These are phyloP conservation scores for Taxawa tesnikishii DNA, from an alignment of 2,329 filamentous ascomycete genomes.

Conservation along the genomic window DNA sequence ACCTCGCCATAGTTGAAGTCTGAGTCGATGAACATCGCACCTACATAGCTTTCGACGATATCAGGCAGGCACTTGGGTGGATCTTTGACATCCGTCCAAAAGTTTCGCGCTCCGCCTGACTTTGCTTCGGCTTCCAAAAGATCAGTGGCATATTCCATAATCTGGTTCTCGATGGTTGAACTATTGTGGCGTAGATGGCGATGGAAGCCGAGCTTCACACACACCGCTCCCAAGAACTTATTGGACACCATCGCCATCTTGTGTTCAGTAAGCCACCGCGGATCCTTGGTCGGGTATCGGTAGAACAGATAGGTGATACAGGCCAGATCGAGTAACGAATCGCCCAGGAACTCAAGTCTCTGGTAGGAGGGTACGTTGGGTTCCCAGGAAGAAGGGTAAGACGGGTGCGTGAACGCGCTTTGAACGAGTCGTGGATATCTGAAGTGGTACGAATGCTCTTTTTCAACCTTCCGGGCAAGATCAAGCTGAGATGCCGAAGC, in stretches of 20 bases:
- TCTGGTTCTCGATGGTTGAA: constrained; percentile 38
- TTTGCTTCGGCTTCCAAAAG: constrained; percentile 41
- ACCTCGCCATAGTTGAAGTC: constrained; percentile 65
- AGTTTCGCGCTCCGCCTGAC: constrained; percentile 45
- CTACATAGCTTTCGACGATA: constrained; percentile 77
- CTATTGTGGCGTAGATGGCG: constrained; percentile 49
- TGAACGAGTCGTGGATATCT: constrained; percentile 61
- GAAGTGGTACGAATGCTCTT: constrained; percentile 55
- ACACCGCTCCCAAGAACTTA: constrained; percentile 76
- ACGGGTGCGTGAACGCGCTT: constrained; percentile 81
- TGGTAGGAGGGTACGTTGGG: constrained; percentile 82
- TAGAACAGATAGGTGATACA: constrained; percentile 75
- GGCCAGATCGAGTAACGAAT: constrained; percentile 75
- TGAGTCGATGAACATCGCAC: constrained; percentile 84
- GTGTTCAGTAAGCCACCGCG: constrained; percentile 95
- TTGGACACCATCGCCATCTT: constrained; percentile 99
- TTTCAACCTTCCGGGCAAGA: constrained; percentile 51
- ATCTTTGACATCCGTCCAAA: constrained; percentile 52
- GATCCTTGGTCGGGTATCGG: constrained; percentile 64
- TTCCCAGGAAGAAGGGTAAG: constrained; percentile 55
- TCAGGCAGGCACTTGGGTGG: constrained; percentile 75
- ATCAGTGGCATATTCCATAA: constrained; percentile 43
- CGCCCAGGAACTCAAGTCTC: constrained; percentile 81
- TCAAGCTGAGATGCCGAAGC: constrained; percentile 56
- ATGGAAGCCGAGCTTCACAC: constrained; percentile 67